Conservation (phyloP, 1,284 basidiomycete genomes). For the Malassezia obtusa region DNA sequence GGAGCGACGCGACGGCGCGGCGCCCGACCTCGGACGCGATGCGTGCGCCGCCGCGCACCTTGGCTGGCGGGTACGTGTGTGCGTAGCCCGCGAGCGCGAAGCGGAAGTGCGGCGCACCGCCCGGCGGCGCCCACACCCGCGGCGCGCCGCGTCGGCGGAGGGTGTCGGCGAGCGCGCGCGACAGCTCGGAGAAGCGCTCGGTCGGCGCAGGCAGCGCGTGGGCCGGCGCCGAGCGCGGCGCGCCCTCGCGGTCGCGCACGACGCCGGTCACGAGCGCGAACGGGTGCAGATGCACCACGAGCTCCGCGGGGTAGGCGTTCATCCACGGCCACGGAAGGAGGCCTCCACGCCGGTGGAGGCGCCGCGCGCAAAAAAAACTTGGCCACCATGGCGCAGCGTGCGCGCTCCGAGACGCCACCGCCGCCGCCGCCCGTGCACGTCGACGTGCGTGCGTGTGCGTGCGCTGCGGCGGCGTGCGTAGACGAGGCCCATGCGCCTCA, state of each 20-base stretch:
- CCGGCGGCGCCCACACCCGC: background rate
- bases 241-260: background rate
- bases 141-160: background rate
- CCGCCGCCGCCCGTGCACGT: background rate
- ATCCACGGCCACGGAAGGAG: slow-evolving; percentile 7
- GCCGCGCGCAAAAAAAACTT: background rate
- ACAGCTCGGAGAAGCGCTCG: background rate
- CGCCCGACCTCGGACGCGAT: slow-evolving; percentile 6
- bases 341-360: background rate
- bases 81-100: background rate
- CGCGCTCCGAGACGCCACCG: background rate
- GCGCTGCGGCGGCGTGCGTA: background rate
- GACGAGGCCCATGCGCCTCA: background rate
- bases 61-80: background rate
- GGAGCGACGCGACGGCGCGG: slow-evolving; percentile 25
- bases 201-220: background rate
- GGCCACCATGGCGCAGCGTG: background rate
- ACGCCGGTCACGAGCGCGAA: slow-evolving; percentile 19
- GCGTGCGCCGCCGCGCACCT: background rate
- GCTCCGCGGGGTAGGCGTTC: slow-evolving; percentile 22
- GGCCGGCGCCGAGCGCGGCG: no score
- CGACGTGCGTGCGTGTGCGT: slow-evolving; percentile 12
- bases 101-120: background rate
- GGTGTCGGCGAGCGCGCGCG: background rate
- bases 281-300: slow-evolving; percentile 19